Evolutionary conservation across 202 grass and related monocot genomes (phyloP), one percentile per base, ranked within the genome.

Genomic region (Thinopyrum obtusiflorum): DNA sequence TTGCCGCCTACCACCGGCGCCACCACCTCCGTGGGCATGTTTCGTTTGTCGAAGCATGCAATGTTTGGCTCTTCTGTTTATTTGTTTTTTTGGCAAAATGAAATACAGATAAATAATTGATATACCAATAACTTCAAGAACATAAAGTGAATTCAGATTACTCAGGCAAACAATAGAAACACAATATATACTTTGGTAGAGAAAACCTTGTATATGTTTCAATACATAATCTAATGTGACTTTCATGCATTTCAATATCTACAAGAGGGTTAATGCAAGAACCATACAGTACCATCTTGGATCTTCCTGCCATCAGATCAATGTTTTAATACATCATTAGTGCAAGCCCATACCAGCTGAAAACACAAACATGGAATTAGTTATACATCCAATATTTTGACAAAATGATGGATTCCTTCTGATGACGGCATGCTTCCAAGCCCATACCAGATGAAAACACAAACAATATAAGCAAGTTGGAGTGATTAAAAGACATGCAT

Each of bases 351-450:
- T 37, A 83, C 37, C 53, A 1, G 35, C 35, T 24, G 55, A 83
- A 46, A 87, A 80, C 74, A 75, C 35, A 36, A 36, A 17, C 32
- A 87, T 49, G 63, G 40, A 40, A 74, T 80, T 24, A 15, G 11
- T 79, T 65, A 77, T 92, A 99, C 93, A 93, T 97, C 97, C 85
- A 99, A 86, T 76, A 99, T 93, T 90, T 99, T 99, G 77, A 99
- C 97, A 77, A 99, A 99, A 82, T 94, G 88, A 39, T 92, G 92
- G 92, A 99, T 99, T 40, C 92, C 83, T 40, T 40, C 37, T 40
- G 37, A 40, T 36, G 92, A 93, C 18, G 89, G 82, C 87, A 94
- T 92, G 77, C 90, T 92, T 83, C 90, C 95, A 73, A 94, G 92
- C 31, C 93, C 90, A 88, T 97, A 85, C 95, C 95, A 97, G 85